Base-by-base conservation (phyloP, 352 stramenopile species). In the Phytophthora citricola region DNA sequence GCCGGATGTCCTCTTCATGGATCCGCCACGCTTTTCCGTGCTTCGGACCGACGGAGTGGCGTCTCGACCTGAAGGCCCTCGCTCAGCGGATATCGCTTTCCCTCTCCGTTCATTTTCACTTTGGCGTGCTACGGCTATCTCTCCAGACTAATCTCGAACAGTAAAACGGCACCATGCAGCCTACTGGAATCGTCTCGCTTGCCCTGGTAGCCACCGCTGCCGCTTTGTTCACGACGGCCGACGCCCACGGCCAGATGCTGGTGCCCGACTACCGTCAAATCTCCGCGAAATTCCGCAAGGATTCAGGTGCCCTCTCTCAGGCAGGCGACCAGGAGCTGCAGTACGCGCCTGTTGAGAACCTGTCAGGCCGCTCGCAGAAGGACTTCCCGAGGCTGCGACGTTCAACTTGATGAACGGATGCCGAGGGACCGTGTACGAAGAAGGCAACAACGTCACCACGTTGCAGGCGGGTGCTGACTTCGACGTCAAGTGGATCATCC, bases 391-490 rank as follows among this genome's bases (percentile, higher is more conserved):
- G 2, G 71, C 69, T 9, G 54, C 66, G 17, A 84, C 66, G 14
- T 90, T 87, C 50, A 81, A 84, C 51, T 75, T 90, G 47, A 75
- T 80, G 76, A 90, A 90, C 72, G 78, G 81, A 2, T 90, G 81
- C 45, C 69, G 81, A 26, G 81, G 78, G 47, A 86, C 80, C 48
- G 66, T 87, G 43, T 87, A 84, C 65, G 81, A 90, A 34, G 44
- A 53, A 15, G 60, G 51, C 24, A 78, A 82, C 44, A 68, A 64
- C 27, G 65, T 90, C 34, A 86, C 78, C 7, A 56, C 66, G 36
- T 63, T 90, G 47, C 58, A 53, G 31, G 58, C 73, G 9, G 81
- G 69, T 43, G 59, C 64, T 17, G 65, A 79, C 56, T 83, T 90
- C 40, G 59, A 73, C 34, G 67, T 90, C 54, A 60, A 83, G 62